Conservation (phyloP, 352 stramenopile genomes). For the Phytophthora capsici region DNA sequence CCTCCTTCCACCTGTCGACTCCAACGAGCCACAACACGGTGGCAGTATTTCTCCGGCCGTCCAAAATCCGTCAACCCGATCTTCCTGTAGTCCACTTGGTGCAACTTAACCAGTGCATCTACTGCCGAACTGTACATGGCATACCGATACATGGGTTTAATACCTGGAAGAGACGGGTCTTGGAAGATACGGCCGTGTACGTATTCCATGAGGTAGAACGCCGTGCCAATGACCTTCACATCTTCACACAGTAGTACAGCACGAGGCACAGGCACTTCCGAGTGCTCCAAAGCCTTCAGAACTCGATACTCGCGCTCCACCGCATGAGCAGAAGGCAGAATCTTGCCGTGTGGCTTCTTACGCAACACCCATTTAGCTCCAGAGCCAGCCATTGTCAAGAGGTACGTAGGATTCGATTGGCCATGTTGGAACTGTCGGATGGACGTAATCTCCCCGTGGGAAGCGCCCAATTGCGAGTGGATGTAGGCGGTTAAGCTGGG, state of each 20-base stretch:
- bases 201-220: constrained; percentile 88
- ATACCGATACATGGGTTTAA: constrained; percentile 78
- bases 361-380: constrained; percentile 77
- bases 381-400: constrained; percentile 64
- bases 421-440: constrained; percentile 87
- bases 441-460: constrained; percentile 58
- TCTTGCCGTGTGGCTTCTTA: constrained; percentile 84
- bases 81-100: constrained; percentile 65
- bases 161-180: constrained; percentile 61
- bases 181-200: constrained; percentile 80
- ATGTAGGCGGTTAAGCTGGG: constrained; percentile 56
- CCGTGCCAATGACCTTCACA: constrained; percentile 62
- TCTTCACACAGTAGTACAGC: constrained; percentile 76
- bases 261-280: constrained; percentile 70
- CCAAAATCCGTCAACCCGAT: constrained; percentile 69
- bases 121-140: constrained; percentile 82
- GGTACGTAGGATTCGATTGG: constrained; percentile 91
- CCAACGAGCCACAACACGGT: constrained; percentile 77
- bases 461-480: constrained; percentile 50
- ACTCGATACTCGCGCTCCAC: constrained; percentile 84
- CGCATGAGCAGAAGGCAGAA: constrained; percentile 81
- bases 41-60: constrained; percentile 69
- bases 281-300: constrained; percentile 69
- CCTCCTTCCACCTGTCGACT: constrained; percentile 70
- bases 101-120: constrained; percentile 71